phyloP scores from a whole-genome alignment of 2,329 filamentous ascomycete genomes.

The Talaromyces piceae region DNA sequence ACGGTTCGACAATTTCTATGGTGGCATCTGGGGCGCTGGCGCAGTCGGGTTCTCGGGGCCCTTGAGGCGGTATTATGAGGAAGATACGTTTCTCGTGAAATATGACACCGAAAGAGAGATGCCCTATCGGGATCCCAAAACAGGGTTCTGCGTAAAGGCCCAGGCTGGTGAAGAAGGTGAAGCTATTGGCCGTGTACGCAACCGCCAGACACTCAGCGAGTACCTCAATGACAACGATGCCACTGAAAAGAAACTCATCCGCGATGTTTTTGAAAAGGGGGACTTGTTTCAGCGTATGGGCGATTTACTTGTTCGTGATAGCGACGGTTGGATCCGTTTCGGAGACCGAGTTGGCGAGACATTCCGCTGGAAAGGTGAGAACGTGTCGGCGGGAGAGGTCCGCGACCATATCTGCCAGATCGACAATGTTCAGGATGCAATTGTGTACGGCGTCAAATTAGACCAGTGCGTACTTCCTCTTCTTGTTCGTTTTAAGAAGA shows the following conservation, averaged over 20 bases:
- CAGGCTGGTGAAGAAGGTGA: constrained; percentile 37
- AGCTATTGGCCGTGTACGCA: constrained; percentile 38
- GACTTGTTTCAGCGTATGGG: constrained; percentile 41
- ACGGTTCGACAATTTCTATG: constrained; percentile 39
- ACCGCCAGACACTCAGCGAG: constrained; percentile 32
- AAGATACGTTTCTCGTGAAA: constrained; percentile 37
- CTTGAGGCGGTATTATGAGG: constrained; percentile 33
- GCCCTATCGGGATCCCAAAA: constrained; percentile 37
- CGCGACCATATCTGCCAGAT: constrained; percentile 38
- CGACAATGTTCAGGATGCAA: constrained; percentile 35
- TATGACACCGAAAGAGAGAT: constrained; percentile 36
- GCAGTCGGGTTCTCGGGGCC: constrained; percentile 39
- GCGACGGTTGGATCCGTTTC: constrained; percentile 39
- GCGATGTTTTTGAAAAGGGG: constrained; percentile 40
- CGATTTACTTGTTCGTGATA: constrained; percentile 37
- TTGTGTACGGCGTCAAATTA: constrained; percentile 40
- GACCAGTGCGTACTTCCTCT: constrained; percentile 21
- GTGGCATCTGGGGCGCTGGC: constrained; percentile 35
- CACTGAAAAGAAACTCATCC: constrained; percentile 39
- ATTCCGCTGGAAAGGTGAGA: constrained; percentile 59
- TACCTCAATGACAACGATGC: constrained; percentile 37
- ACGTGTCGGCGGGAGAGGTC: constrained; percentile 41
- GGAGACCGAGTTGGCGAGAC: constrained; percentile 46
- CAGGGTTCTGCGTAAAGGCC: constrained; percentile 37
- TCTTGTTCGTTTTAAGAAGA: neutral